phyloP scores from a whole-genome alignment of 2,329 filamentous ascomycete species.

The Fusarium papillatum region DNA sequence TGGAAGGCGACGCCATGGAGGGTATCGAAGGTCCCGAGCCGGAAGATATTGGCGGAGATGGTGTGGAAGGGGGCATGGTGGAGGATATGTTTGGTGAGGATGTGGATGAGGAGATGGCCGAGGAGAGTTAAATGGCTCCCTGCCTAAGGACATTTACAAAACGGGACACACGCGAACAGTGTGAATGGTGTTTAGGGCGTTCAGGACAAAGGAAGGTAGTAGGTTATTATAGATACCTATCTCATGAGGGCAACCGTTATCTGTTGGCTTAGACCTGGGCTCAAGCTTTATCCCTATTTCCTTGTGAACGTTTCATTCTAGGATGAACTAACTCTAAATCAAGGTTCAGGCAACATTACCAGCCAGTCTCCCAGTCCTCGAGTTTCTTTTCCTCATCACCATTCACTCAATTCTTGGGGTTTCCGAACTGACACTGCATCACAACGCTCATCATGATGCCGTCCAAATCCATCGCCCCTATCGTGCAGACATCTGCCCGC shows the following conservation, averaged over 20 bases:
- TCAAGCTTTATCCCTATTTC: background rate
- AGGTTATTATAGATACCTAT: conserved; percentile 19
- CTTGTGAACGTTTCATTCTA: background rate
- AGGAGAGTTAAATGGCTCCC: conserved; percentile 45
- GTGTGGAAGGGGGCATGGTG: conserved; percentile 63
- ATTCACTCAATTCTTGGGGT: background rate
- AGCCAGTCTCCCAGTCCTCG: background rate
- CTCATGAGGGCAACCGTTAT: background rate
- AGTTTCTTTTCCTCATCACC: background rate
- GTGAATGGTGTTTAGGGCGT: conserved; percentile 37
- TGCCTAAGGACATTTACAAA: conserved; percentile 6
- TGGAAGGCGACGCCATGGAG: conserved; percentile 63
- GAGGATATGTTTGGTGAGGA: conserved; percentile 69
- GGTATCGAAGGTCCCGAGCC: conserved; percentile 57
- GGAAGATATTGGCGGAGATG: conserved; percentile 60
- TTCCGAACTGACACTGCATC: background rate
- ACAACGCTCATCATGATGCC: background rate
- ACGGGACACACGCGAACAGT: conserved; percentile 7
- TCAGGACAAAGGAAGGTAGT: conserved; percentile 9
- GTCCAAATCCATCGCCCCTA: background rate
- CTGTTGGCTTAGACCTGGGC: background rate
- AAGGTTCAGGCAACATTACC: background rate
- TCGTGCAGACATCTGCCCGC: background rate
- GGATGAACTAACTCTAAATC: background rate
- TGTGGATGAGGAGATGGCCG: conserved; percentile 70